Base-by-base conservation (phyloP, 371 early-diverging fungal species). In the Neoconidiobolus thromboides region DNA sequence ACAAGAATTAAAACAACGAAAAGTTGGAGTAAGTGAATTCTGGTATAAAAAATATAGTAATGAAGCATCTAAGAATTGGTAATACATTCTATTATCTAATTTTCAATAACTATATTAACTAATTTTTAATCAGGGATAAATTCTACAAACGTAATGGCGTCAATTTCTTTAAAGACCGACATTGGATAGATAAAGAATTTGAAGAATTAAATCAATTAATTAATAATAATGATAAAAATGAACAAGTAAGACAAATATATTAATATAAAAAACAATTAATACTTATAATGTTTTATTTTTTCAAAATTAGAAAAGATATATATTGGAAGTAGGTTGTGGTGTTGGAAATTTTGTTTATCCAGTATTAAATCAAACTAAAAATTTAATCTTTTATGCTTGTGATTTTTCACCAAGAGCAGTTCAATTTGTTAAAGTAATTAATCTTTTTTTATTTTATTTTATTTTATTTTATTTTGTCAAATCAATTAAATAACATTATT, bases 261-360 rank as follows among this genome's bases (percentile, higher is more conserved):
- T 26, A 26, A 26, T 26, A 26, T 26, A 26, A 26, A 26, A 26
- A 26, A 5, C 49, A 49, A 49, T 14, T 14, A 14, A 26, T 49
- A 14, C 6, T 49, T 10, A 5, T 49, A 4, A 14, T 49, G 5
- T 3, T 49, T 49, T 49, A 14, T 10, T 14, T 39, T 46, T 44
- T 48, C 1, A 26, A 38, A 58, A 3, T 26, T 9, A 3, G 14
- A 39, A 15, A 3, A 48, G 48, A 48, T 15, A 48, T 48, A 48
- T 14, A 1, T 67, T 86, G 1, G 91, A 91, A 70, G 75, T 90
- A 43, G 97, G 97, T 38, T 97, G 98, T 69, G 98, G 96, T 44
- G 95, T 95, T 0, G 98, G 98, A 51, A 96, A 95, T 71, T 95
- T 96, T 77, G 75, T 91, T 44, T 95, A 83, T 70, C 98, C 98